These are phyloP conservation scores for Metschnikowia similis DNA, from an alignment of 805 yeast species.

Conservation along the genomic window DNA sequence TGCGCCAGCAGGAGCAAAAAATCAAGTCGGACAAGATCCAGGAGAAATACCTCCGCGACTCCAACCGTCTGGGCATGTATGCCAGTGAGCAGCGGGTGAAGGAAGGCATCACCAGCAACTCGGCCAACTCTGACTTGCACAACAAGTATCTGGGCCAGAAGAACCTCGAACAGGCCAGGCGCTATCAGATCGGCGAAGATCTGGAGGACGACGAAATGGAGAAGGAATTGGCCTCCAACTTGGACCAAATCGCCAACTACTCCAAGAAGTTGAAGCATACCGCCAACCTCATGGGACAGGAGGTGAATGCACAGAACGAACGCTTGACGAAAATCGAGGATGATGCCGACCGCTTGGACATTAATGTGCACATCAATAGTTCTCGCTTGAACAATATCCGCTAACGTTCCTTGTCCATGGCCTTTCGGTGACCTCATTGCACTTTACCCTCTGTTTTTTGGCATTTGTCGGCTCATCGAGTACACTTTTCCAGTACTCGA, in stretches of 20 bases:
- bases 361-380: constrained; percentile 74
- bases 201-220: constrained; percentile 92
- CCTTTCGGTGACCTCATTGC: background rate
- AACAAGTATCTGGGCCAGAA: constrained; percentile 51
- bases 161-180: constrained; percentile 53
- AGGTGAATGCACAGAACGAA: constrained; percentile 71
- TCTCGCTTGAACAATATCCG: constrained; percentile 57
- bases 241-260: constrained; percentile 69
- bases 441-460: background rate
- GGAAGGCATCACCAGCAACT: constrained; percentile 48
- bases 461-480: background rate
- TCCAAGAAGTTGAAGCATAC: constrained; percentile 67
- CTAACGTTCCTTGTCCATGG: constrained; percentile 14
- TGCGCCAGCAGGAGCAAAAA: constrained; percentile 67
- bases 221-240: constrained; percentile 75
- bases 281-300: constrained; percentile 71
- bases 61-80: constrained; percentile 54
- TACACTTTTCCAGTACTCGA: too few relatives aligned
- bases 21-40: constrained; percentile 57
- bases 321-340: constrained; percentile 75
- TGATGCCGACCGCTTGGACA: constrained; percentile 79
- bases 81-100: constrained; percentile 67
- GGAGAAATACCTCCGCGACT: constrained; percentile 60
- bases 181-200: constrained; percentile 83
- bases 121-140: constrained; percentile 31